Evolutionary conservation across 2,329 filamentous ascomycete genomes (phyloP), one percentile per base, ranked within the genome.

Genomic region (Bipolaris cookei): DNA sequence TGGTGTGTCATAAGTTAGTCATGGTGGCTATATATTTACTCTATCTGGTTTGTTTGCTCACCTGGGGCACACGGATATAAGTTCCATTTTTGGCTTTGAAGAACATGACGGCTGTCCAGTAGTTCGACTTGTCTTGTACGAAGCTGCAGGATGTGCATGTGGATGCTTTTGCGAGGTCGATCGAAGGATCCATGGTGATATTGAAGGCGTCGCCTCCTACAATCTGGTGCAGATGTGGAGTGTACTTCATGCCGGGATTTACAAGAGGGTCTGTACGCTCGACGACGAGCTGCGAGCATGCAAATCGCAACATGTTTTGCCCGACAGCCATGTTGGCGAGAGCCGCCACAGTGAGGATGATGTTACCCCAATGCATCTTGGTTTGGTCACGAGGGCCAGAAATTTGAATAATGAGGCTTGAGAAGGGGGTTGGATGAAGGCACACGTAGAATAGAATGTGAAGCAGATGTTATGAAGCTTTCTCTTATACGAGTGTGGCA

Each of bases 91-190:
- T 73, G 35, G 65, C 60, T 52, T 74, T 68, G 66, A 73, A 74
- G 66, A 74, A 74, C 72, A 74, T 74, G 43, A 74, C 72, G 1
- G 72, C 72, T 5, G 72, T 74, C 72, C 72, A 74, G 59, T 74
- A 74, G 52, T 73, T 74, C 1, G 69, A 72, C 61, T 70, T 72
- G 35, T 74, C 71, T 52, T 74, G 68, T 10, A 54, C 46, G 52
- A 72, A 73, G 43, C 54, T 67, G 61, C 71, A 74, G 4, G 70
- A 73, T 52, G 71, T 74, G 64, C 71, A 74, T 21, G 62, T 74
- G 11, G 71, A 73, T 4, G 57, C 43, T 51, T 65, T 47, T 18
- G 68, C 62, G 0, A 61, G 57, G 52, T 73, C 70, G 34, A 63
- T 59, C 13, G 46, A 35, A 3, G 71, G 71, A 49, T 74, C 70